phyloP scores from a whole-genome alignment of 805 yeast species.

The Cyberlindnera bimundalis region DNA sequence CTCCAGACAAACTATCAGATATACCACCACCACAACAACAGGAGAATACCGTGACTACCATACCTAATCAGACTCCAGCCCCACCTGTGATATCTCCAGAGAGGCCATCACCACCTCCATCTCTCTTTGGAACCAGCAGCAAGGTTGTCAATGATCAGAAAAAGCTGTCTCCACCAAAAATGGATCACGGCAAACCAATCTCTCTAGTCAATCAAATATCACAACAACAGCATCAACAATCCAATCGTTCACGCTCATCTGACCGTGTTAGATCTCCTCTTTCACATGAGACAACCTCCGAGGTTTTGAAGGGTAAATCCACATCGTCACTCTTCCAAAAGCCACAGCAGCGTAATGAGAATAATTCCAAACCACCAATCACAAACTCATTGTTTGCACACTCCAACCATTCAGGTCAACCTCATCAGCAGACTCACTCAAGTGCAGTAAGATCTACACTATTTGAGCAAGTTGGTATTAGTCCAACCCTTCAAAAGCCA shows the following conservation, averaged over 20 bases:
- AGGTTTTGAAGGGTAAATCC: conserved; percentile 7
- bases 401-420: conserved; percentile 1
- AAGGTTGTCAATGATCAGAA: background rate
- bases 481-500: conserved; percentile 22
- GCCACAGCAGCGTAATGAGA: background rate
- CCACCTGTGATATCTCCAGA: background rate
- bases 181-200: conserved; percentile 4
- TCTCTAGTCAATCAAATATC: conserved; percentile 1
- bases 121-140: conserved; percentile 10
- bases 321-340: conserved; percentile 9
- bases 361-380: conserved; percentile 2
- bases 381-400: conserved; percentile 7
- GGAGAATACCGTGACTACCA: too few species aligned
- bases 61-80: too few species aligned
- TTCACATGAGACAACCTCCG: conserved; percentile 22
- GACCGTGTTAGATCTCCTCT: conserved; percentile 26
- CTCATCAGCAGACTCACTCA: background rate
- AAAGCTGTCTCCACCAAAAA: conserved; percentile 1
- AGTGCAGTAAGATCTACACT: conserved; percentile 6
- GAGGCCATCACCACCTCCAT: conserved; percentile 5
- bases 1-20: conserved; percentile 16
- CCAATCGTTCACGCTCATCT: conserved; percentile 4
- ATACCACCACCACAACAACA: background rate
- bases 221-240: conserved; percentile 3
- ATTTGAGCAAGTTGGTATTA: conserved; percentile 27